Evolutionary conservation across 2,329 filamentous ascomycete genomes (phyloP).

Genomic region (Xylariaceae sp.): DNA sequence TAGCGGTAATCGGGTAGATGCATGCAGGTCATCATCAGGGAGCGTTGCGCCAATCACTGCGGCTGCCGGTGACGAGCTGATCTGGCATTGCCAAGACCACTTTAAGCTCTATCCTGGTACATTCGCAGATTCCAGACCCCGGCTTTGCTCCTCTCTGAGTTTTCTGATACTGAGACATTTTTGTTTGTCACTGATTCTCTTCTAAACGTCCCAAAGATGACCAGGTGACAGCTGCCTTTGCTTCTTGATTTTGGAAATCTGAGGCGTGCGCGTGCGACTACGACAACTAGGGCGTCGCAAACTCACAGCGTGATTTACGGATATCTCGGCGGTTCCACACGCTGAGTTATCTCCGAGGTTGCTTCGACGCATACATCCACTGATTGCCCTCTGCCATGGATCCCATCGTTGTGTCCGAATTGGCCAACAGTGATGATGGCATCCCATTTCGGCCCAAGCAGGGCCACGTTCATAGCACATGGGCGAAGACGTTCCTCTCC

Average conservation of each 20-base stretch:
- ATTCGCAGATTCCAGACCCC: too few relatives aligned
- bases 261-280: too few relatives aligned
- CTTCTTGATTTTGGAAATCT: too few relatives aligned
- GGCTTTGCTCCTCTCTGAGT: too few relatives aligned
- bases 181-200: not conserved
- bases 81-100: too few relatives aligned
- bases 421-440: slow-evolving; percentile 23
- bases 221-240: not conserved
- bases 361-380: not conserved
- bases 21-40: too few relatives aligned
- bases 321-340: not conserved
- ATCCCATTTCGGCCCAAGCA: slow-evolving; percentile 73
- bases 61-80: too few relatives aligned
- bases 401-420: slow-evolving; percentile 23
- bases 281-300: too few relatives aligned
- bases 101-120: too few relatives aligned
- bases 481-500: slow-evolving; percentile 89
- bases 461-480: slow-evolving; percentile 79
- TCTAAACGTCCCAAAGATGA: not conserved
- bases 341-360: not conserved
- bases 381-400: slow-evolving; percentile 18
- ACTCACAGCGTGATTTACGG: too few relatives aligned
- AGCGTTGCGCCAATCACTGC: too few relatives aligned
- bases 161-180: not conserved
- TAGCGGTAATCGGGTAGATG: too few relatives aligned